Base-by-base conservation (phyloP, 768 basidiomycete genomes). In the Hygrophoropsis aurantiaca region DNA sequence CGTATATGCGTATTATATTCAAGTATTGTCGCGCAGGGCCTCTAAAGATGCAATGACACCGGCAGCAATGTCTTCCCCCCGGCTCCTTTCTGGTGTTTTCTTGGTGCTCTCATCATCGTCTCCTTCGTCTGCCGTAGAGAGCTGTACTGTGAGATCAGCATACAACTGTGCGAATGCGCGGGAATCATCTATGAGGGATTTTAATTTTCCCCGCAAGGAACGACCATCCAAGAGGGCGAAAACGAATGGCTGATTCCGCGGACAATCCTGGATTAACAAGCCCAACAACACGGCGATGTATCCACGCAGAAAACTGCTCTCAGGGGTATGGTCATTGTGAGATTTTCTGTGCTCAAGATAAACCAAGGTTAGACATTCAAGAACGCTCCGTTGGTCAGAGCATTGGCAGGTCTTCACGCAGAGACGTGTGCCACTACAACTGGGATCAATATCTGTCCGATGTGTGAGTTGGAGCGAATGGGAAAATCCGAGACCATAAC, bases 221-320 rank as follows among this genome's bases (percentile, higher is more conserved):
- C 36, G 16, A 13, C 72, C 74, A 0, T 73, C 66, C 6, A 78
- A 59, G 2, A 49, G 51, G n/a, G 60, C 60, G 16, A 72, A 43
- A 40, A 75, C 55, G 5, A 64, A 46, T 11, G 45, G 16, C 49
- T 66, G 68, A 44, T 70, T 74, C 7, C n/a, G 47, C 40, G 7
- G 60, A 35, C 62, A 60, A 32, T 65, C 57, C 32, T 64, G 63
- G 42, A 72, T 67, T 30, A 80, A 65, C 5, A 81, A 58, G 8
- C 77, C 88, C 40, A 93, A 77, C 4, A 93, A 75, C 6, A 92
- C 79, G 0, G 90, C 81, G 4, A 88, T 76, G 58, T 90, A 89
- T 1, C 86, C 85, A 13, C 78, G 78, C 6, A 92, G 72, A 53
- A 87, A 82, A 11, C 72, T 71, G 27, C 67, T 61, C 52, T 80